phyloP scores from a whole-genome alignment of 1,139 yeast species.

The Debaryomyces robertsiae region DNA sequence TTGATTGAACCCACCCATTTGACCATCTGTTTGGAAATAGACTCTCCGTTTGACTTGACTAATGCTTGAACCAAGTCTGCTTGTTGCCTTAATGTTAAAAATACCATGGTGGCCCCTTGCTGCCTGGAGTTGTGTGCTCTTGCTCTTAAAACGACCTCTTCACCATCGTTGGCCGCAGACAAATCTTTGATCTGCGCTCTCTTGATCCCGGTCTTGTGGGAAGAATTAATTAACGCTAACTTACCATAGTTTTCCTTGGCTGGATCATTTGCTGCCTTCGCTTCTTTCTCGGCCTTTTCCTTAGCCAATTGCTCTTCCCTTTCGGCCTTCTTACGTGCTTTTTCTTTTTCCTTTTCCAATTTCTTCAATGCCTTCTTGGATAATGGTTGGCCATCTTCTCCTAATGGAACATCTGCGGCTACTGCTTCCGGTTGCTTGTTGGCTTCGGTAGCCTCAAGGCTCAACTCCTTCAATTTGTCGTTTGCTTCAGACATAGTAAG shows the following conservation, averaged over 20 bases:
- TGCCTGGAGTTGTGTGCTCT: constrained; percentile 91
- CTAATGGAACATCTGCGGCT: constrained; percentile 46
- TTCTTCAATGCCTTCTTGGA: constrained; percentile 95
- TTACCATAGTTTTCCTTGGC: constrained; percentile 90
- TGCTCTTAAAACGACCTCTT: constrained; percentile 84
- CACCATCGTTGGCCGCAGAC: constrained; percentile 69
- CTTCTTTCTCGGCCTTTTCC: constrained; percentile 84
- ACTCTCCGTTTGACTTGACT: constrained; percentile 61
- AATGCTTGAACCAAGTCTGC: constrained; percentile 79
- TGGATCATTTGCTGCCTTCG: constrained; percentile 68
- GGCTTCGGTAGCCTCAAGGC: constrained; percentile 26
- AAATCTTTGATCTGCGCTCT: constrained; percentile 63
- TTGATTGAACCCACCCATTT: constrained; percentile 90
- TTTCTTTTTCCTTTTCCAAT: constrained; percentile 89
- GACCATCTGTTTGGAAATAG: constrained; percentile 91
- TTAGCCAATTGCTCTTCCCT: constrained; percentile 86
- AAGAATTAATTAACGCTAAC: constrained; percentile 81
- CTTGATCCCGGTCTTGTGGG: constrained; percentile 57
- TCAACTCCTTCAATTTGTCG: constrained; percentile 38
- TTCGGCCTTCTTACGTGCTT: constrained; percentile 91
- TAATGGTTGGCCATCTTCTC: constrained; percentile 90
- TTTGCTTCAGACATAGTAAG: constrained; percentile 34
- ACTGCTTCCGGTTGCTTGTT: constrained; percentile 29
- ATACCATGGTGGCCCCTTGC: constrained; percentile 94
- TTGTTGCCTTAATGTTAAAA: constrained; percentile 91